Evolutionary conservation across 768 basidiomycete species (phyloP), one percentile per base, ranked within the genome.

Genomic region (Boletus reticuloceps): DNA sequence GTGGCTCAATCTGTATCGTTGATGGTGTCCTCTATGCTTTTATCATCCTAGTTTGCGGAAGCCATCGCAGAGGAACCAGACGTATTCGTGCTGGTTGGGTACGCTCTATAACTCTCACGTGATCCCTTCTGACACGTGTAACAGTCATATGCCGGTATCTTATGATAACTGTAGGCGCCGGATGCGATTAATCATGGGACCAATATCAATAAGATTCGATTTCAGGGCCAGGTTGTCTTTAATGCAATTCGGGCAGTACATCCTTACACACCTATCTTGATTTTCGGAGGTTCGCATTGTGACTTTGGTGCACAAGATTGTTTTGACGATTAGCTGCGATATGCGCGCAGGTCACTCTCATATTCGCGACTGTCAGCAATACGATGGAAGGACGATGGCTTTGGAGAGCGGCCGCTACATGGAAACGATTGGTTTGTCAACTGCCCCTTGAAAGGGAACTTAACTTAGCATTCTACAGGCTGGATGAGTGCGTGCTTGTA

Each of bases 351-450:
- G 87, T 6, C 91, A 93, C 59, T 77, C 0, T 46, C 66, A 68
- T 20, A 57, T 65, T 37, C 66, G 66, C n/a, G 60, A 68, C 37
- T 68, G 64, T 45, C 66, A 62, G 17, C 63, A 62, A n/a, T 68
- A 63, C 17, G 58, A 68, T 44, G 55, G 55, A 38, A 62, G 60
- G 31, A 31, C 61, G 20, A 63, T 68, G 57, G 61, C 86, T 2
- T 67, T 94, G 56, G 89, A 92, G 64, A 88, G 90, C 59, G 89
- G 94, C 17, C 77, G 91, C 22, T 96, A 95, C 67, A 89, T 96
- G 87, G 94, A 97, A 73, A 97, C 94, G 11, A 75, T 95, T 51
- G 92, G 91, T 88, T 47, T 13, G 80, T 49, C 13, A 12, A 7
- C 12, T 16, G 0, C 19, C 39, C 29, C 27, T 5, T 32, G 29